A percentile compares a stretch with the other conserved stretches of the same genome.
Evolutionary conservation across 306 rosid genomes (phyloP).

Genomic region (Quercus cerris): DNA sequence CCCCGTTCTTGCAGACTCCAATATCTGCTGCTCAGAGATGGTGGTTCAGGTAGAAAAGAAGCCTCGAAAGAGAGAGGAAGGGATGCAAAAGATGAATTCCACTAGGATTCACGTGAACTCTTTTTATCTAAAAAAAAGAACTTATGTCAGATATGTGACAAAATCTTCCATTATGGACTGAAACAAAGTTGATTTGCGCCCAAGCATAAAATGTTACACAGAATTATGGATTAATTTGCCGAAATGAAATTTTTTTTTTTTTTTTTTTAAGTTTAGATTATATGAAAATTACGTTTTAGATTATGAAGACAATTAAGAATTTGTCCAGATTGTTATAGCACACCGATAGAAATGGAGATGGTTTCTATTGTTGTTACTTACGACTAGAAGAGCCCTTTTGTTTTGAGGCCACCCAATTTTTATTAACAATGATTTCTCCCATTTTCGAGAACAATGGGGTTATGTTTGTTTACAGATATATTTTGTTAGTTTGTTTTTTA

Average conservation of each 20-base stretch:
- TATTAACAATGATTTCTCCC: too few species aligned
- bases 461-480: too few species aligned
- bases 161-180: slow-evolving; percentile 23
- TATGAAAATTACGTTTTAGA: background rate
- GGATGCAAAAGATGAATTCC: background rate
- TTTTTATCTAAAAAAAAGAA: slow-evolving; percentile 1
- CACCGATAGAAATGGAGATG: too few species aligned
- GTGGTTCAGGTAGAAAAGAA: slow-evolving; percentile 76
- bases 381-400: too few species aligned
- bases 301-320: too few species aligned
- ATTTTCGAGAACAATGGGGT: too few species aligned
- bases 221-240: background rate
- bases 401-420: too few species aligned
- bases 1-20: slow-evolving; percentile 69
- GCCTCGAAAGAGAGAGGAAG: background rate
- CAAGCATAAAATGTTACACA: background rate
- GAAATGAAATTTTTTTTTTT: background rate
- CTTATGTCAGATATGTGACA: slow-evolving; percentile 18
- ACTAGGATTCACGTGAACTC: background rate
- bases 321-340: too few species aligned
- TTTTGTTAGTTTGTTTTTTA: too few species aligned
- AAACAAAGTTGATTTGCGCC: background rate
- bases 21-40: slow-evolving; percentile 77
- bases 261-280: background rate
- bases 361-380: too few species aligned